phyloP scores from a whole-genome alignment of 1,284 basidiomycete genomes.

The Volvariella surrecta region DNA sequence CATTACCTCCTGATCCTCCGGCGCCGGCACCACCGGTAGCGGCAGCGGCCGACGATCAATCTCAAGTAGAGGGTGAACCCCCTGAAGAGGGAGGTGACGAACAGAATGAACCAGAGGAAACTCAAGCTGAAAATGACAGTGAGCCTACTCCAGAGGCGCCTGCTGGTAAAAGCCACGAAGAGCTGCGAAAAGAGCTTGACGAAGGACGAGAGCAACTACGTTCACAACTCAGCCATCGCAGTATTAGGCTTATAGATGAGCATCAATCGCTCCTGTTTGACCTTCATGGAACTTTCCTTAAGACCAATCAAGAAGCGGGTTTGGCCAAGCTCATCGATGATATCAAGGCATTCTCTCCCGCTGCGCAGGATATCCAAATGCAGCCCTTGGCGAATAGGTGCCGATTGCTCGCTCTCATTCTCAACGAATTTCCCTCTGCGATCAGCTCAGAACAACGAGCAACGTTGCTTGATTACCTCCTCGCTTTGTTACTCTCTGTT shows the following conservation, averaged over 20 bases:
- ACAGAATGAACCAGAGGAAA: constrained; percentile 8
- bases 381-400: constrained; percentile 76
- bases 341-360: constrained; percentile 58
- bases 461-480: constrained; percentile 55
- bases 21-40: constrained; percentile 24
- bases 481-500: constrained; percentile 51
- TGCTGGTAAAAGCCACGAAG: constrained; percentile 44
- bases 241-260: constrained; percentile 78
- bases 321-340: constrained; percentile 65
- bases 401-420: constrained; percentile 77
- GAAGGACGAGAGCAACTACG: constrained; percentile 61
- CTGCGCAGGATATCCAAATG: constrained; percentile 58
- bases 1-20: constrained; percentile 57
- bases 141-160: constrained; percentile 14
- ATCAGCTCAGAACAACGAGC: constrained; percentile 40
- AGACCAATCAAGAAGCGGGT: constrained; percentile 53
- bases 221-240: constrained; percentile 55
- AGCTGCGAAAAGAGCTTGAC: constrained; percentile 59
- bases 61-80: background rate
- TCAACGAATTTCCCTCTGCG: constrained; percentile 64
- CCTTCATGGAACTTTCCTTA: constrained; percentile 73
- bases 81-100: constrained; percentile 6
- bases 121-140: constrained; percentile 15
- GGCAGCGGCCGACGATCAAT: background rate
- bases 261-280: constrained; percentile 88